These are phyloP conservation scores for Fusarium oxysporum DNA, from an alignment of 2,329 filamentous ascomycete genomes.

Conservation along the genomic window DNA sequence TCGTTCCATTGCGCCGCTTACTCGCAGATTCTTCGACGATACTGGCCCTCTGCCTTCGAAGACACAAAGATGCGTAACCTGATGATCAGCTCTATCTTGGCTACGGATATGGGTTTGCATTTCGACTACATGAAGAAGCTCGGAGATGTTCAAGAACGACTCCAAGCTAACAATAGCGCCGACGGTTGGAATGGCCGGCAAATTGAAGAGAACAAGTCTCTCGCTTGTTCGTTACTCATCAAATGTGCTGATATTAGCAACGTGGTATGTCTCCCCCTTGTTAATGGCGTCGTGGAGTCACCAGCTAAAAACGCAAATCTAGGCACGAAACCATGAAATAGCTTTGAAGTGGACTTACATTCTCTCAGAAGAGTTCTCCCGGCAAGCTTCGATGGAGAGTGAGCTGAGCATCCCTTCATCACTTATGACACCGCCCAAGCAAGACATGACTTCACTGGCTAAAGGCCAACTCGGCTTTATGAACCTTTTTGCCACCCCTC, in stretches of 20 bases:
- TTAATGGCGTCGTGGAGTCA: background rate
- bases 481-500: constrained; percentile 91
- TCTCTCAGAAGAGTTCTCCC: constrained; percentile 93
- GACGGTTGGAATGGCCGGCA: constrained; percentile 83
- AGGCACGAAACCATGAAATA: constrained; percentile 86
- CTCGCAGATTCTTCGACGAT: constrained; percentile 90
- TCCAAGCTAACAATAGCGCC: constrained; percentile 73
- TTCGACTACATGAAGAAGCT: constrained; percentile 96
- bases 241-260: constrained; percentile 99
- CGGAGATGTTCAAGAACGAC: constrained; percentile 81
- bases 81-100: constrained; percentile 97
- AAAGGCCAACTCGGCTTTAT: constrained; percentile 96
- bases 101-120: constrained; percentile 97
- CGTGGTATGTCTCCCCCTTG: constrained; percentile 72
- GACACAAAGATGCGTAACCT: constrained; percentile 84
- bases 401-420: constrained; percentile 90
- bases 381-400: constrained; percentile 91
- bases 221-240: constrained; percentile 92
- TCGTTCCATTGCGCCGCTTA: constrained; percentile 98
- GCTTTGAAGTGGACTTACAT: constrained; percentile 92
- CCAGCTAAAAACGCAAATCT: constrained; percentile 41
- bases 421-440: constrained; percentile 84
- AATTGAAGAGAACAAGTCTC: constrained; percentile 78
- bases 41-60: constrained; percentile 88
- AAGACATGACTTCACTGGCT: constrained; percentile 83